Percentiles rank a stretch among this genome's conserved stretches.
phyloP scores from a whole-genome alignment of 352 stramenopile genomes.

The Aphanomyces cochlioides region DNA sequence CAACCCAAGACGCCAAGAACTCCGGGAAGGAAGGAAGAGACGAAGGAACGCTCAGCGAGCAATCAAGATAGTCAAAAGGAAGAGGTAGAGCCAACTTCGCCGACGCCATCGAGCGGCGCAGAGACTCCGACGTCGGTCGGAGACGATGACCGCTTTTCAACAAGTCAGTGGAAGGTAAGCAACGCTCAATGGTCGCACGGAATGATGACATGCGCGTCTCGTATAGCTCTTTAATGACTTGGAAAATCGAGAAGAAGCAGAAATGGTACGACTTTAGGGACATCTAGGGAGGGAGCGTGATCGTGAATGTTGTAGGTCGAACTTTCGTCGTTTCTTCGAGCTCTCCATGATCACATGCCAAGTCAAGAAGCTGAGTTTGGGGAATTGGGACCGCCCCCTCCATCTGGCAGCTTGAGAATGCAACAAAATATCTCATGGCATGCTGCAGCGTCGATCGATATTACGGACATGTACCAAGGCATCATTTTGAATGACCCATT shows the following conservation, averaged over 20 bases:
- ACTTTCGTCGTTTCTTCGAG: slow-evolving; percentile 71
- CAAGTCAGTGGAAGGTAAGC: slow-evolving; percentile 26
- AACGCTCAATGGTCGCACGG: not conserved
- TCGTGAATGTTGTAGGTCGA: slow-evolving; percentile 57
- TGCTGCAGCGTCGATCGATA: slow-evolving; percentile 70
- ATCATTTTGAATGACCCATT: slow-evolving; percentile 56
- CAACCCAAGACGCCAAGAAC: too few relatives aligned
- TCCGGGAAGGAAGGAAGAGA: too few relatives aligned
- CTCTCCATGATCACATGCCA: slow-evolving; percentile 72
- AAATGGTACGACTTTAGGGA: too few relatives aligned
- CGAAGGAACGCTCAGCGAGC: too few relatives aligned
- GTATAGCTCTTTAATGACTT: slow-evolving; percentile 78
- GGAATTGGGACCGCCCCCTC: not conserved
- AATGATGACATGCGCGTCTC: not conserved
- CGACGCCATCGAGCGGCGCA: too few relatives aligned
- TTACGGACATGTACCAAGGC: slow-evolving; percentile 77
- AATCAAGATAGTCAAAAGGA: too few relatives aligned
- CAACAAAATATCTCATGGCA: slow-evolving; percentile 50
- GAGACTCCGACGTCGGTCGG: too few relatives aligned
- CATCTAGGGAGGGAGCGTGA: too few relatives aligned
- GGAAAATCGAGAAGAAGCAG: slow-evolving; percentile 68
- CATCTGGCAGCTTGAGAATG: not conserved
- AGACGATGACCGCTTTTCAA: slow-evolving; percentile 17
- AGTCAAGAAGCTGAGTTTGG: slow-evolving; percentile 44
- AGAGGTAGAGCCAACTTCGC: too few relatives aligned